A percentile compares a stretch with the other conserved stretches of the same genome.
Conservation (phyloP, 2,329 filamentous ascomycete genomes). For the Aspergillus melleus region DNA sequence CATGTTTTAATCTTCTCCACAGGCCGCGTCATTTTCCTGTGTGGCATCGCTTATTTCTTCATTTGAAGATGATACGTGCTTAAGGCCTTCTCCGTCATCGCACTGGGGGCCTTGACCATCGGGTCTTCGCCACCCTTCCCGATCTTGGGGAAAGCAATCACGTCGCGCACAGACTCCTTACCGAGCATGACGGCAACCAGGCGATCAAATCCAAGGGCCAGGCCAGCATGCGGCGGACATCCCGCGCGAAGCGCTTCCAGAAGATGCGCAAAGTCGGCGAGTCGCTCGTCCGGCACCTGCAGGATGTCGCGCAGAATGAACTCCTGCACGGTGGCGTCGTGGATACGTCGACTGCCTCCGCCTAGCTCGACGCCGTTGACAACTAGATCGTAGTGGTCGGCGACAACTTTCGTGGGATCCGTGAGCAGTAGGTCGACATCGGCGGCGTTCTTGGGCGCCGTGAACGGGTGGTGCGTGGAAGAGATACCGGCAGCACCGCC, state of each 20-base stretch:
- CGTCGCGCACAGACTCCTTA: slow-evolving; percentile 77
- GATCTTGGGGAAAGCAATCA: slow-evolving; percentile 96
- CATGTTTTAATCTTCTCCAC: background rate
- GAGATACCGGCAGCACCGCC: slow-evolving; percentile 77
- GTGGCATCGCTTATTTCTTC: slow-evolving; percentile 15
- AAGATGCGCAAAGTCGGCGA: slow-evolving; percentile 82
- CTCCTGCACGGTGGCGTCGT: slow-evolving; percentile 78
- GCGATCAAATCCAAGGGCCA: slow-evolving; percentile 89
- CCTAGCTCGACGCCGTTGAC: slow-evolving; percentile 94
- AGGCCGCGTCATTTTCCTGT: background rate
- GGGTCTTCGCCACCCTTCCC: slow-evolving; percentile 85
- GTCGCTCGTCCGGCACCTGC: slow-evolving; percentile 68
- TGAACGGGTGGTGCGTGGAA: slow-evolving; percentile 94
- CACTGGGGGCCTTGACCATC: slow-evolving; percentile 75
- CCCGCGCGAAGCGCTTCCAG: slow-evolving; percentile 79
- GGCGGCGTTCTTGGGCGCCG: slow-evolving; percentile 69
- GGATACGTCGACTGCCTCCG: slow-evolving; percentile 89
- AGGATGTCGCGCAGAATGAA: slow-evolving; percentile 82
- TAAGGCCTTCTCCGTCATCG: slow-evolving; percentile 62
- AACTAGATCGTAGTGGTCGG: slow-evolving; percentile 93
- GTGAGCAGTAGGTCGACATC: slow-evolving; percentile 75
- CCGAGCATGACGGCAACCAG: slow-evolving; percentile 77
- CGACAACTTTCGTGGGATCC: slow-evolving; percentile 70
- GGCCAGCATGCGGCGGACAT: slow-evolving; percentile 91
- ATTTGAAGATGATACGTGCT: slow-evolving; percentile 59